These are phyloP conservation scores for Nicotiana otophora DNA, from an alignment of 257 asterid species.

Conservation along the genomic window DNA sequence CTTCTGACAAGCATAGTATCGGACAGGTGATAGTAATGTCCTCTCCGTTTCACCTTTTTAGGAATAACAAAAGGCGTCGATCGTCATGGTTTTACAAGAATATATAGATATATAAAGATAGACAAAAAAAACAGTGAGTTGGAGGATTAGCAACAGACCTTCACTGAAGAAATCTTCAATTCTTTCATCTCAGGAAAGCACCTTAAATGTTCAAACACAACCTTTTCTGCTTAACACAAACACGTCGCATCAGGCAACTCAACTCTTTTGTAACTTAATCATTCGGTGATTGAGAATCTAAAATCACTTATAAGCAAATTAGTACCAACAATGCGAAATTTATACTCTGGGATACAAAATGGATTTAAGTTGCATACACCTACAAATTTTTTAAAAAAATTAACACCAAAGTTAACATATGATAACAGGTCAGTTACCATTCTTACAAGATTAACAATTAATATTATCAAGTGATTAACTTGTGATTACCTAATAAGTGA, in stretches of 20 bases:
- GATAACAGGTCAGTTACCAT: no score
- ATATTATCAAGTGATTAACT: no score
- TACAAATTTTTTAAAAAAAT: no score
- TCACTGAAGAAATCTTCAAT: constrained; percentile 23
- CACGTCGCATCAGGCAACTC: neutral
- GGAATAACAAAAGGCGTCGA: constrained; percentile 5
- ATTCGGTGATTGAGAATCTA: neutral
- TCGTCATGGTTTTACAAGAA: neutral
- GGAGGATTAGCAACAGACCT: neutral
- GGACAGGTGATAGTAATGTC: constrained; percentile 18
- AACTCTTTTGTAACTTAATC: neutral
- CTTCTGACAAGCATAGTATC: no score
- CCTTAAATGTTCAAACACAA: constrained; percentile 37
- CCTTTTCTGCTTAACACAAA: constrained; percentile 41
- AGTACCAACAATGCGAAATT: no score
- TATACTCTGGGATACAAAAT: no score
- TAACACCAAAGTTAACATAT: no score
- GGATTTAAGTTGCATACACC: no score
- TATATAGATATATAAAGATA: neutral
- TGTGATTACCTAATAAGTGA: no score
- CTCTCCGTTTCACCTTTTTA: constrained; percentile 43
- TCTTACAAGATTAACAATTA: no score
- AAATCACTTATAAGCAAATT: neutral
- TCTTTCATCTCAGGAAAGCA: constrained; percentile 48
- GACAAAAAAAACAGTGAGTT: neutral